phyloP scores from a whole-genome alignment of 164 flowering plant genomes.

The Hamamelis virginiana region DNA sequence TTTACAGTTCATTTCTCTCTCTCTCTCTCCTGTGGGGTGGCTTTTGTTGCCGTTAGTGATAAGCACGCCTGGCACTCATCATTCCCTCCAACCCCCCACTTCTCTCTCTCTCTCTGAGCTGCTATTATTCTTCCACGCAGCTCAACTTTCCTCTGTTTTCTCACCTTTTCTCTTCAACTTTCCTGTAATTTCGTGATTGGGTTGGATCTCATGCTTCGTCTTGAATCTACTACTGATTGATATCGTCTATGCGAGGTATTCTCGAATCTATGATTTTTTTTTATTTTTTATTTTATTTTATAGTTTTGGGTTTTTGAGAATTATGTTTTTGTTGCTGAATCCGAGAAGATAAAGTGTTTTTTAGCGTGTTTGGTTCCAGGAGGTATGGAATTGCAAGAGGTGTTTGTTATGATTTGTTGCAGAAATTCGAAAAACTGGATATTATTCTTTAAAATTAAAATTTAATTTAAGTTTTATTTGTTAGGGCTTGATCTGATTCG shows the following conservation, averaged over 20 bases:
- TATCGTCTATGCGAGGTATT: slow-evolving; percentile 22
- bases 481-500: slow-evolving; percentile 4
- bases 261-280: not conserved
- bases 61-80: slow-evolving; percentile 77
- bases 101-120: slow-evolving; percentile 7
- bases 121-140: not conserved
- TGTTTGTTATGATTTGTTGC: not conserved
- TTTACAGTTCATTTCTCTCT: slow-evolving; percentile 37
- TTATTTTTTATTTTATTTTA: not conserved
- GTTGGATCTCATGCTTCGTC: slow-evolving; percentile 21
- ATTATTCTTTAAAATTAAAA: not conserved
- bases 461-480: not conserved
- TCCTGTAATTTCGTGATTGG: not conserved
- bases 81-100: slow-evolving; percentile 38
- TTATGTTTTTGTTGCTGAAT: not conserved
- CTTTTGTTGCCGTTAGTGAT: slow-evolving; percentile 57
- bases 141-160: not conserved
- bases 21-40: slow-evolving; percentile 18
- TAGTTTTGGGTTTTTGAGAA: too few species aligned
- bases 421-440: not conserved
- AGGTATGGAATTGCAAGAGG: not conserved
- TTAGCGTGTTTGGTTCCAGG: not conserved
- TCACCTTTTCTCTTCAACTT: not conserved
- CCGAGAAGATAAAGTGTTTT: not conserved
- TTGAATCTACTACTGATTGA: slow-evolving; percentile 15